Evolutionary conservation across 2,329 filamentous ascomycete genomes (phyloP), one percentile per base, ranked within the genome.

Genomic region (Neopestalotiopsis sp.): DNA sequence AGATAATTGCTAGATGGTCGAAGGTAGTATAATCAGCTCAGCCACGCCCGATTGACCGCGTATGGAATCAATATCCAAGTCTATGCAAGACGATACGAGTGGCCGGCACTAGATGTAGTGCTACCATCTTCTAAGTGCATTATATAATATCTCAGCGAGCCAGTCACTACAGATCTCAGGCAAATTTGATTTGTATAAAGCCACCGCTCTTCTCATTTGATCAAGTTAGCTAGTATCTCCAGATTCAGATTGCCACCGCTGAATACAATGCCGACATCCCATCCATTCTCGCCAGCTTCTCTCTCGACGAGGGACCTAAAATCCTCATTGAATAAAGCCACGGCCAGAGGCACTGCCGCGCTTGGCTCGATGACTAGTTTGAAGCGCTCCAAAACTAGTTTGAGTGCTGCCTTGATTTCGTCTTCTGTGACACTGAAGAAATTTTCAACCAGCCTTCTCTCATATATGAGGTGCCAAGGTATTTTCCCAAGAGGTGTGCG

Each of bases 331-430:
- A 89, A 98, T 73, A 98, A 82, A 66, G 90, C 91, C 7, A 93
- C 92, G 0, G 95, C 96, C 70, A 98, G 79, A 1, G 90, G 89
- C n/a, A 98, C 95, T 2, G 91, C 94, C 0, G 92, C 89, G 80
- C 92, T 95, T 28, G 95, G 95, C 85, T 98, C 95, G 13, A 98
- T 90, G 28, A 98, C 90, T 61, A 97, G 82, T 88, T 98, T 98
- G 86, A 96, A 90, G 69, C 95, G 84, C 87, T 98, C 95, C 71
- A 95, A 82, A 42, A 97, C 91, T 70, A 98, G 80, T 70, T 87
- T 83, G 88, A 97, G 87, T 12, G 95, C 92, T 28, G 84, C 86
- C 75, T 88, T 87, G 78, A 98, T 98, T 84, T 97, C 89, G 67
- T 91, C 90, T 80, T 98, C 95, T 0, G 86, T 89, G 1, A 97